These are phyloP conservation scores for Coprinopsis marcescibilis DNA, from an alignment of 768 basidiomycete genomes.

Conservation along the genomic window DNA sequence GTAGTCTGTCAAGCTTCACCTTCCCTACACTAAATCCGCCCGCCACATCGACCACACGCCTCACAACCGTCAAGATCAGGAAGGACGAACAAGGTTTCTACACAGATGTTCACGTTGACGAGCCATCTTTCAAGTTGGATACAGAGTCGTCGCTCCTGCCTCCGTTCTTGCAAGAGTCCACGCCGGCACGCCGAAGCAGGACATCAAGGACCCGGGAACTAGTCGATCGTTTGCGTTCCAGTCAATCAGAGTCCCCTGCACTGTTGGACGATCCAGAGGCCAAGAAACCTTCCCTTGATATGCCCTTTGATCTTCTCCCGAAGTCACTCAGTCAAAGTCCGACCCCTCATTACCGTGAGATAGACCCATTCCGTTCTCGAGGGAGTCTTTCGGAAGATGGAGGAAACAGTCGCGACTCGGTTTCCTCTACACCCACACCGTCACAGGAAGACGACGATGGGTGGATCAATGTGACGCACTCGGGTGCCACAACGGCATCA, in stretches of 20 bases:
- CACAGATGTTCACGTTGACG: conserved; percentile 18
- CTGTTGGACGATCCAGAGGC: background rate
- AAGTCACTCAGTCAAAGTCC: conserved; percentile 29
- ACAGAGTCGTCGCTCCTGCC: conserved; percentile 31
- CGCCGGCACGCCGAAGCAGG: conserved; percentile 32
- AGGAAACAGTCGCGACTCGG: conserved; percentile 21
- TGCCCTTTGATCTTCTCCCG: conserved; percentile 10
- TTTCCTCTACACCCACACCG: conserved; percentile 28
- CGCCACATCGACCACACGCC: conserved; percentile 9
- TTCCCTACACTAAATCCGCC: conserved; percentile 10
- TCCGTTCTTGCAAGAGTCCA: conserved; percentile 41
- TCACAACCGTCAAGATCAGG: conserved; percentile 30
- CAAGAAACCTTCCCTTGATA: conserved; percentile 7
- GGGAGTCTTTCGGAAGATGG: conserved; percentile 36
- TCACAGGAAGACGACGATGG: conserved; percentile 36
- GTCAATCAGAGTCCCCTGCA: conserved; percentile 3
- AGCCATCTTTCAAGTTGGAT: background rate
- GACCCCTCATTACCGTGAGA: conserved; percentile 24
- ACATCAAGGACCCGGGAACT: conserved; percentile 55
- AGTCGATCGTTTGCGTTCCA: conserved; percentile 48
- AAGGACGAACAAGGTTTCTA: conserved; percentile 55
- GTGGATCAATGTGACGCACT: conserved; percentile 29
- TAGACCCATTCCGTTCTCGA: conserved; percentile 27
- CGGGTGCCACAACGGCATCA: conserved; percentile 20
- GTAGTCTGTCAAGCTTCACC: conserved; percentile 9